A percentile compares a stretch with the other conserved stretches of the same genome.
These are phyloP conservation scores for Neospermospora avenae DNA, from an alignment of 2,329 filamentous ascomycete genomes.

Conservation along the genomic window DNA sequence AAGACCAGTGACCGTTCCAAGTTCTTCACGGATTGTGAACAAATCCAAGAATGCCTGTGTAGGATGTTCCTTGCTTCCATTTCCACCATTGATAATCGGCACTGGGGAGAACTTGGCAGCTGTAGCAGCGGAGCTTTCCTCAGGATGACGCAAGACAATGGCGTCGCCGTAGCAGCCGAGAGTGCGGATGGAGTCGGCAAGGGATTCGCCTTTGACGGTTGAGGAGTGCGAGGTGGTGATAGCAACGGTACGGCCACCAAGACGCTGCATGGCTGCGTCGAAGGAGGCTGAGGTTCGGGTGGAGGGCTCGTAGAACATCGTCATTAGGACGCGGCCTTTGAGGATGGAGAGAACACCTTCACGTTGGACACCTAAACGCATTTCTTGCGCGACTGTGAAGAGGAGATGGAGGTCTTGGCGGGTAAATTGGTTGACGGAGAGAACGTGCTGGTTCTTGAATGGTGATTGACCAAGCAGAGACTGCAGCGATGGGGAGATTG, in stretches of 20 bases:
- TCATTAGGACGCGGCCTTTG: constrained; percentile 80
- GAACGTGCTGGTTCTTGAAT: constrained; percentile 86
- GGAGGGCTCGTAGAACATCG: constrained; percentile 96
- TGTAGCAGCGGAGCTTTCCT: constrained; percentile 73
- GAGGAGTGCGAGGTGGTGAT: constrained; percentile 83
- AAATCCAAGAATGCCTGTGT: constrained; percentile 97
- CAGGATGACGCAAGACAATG: constrained; percentile 91
- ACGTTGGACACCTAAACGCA: constrained; percentile 91
- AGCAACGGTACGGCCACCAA: constrained; percentile 81
- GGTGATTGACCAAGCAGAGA: constrained; percentile 74
- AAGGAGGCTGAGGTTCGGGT: constrained; percentile 95
- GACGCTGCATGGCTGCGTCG: constrained; percentile 96
- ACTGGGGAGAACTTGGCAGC: constrained; percentile 86
- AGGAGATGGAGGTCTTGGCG: constrained; percentile 86
- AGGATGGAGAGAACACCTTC: constrained; percentile 86
- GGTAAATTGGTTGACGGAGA: constrained; percentile 88
- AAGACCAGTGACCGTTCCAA: constrained; percentile 90
- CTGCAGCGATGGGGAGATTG: constrained; percentile 59
- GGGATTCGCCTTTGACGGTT: constrained; percentile 88
- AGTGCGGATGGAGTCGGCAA: constrained; percentile 91
- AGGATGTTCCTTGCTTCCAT: constrained; percentile 92
- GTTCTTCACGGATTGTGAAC: constrained; percentile 96
- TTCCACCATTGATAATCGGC: constrained; percentile 95
- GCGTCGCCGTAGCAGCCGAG: constrained; percentile 93
- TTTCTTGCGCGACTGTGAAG: constrained; percentile 96